A percentile compares a stretch with the other conserved stretches of the same genome.
phyloP scores from a whole-genome alignment of 768 basidiomycete genomes.

The Pleurotus tuoliensis region DNA sequence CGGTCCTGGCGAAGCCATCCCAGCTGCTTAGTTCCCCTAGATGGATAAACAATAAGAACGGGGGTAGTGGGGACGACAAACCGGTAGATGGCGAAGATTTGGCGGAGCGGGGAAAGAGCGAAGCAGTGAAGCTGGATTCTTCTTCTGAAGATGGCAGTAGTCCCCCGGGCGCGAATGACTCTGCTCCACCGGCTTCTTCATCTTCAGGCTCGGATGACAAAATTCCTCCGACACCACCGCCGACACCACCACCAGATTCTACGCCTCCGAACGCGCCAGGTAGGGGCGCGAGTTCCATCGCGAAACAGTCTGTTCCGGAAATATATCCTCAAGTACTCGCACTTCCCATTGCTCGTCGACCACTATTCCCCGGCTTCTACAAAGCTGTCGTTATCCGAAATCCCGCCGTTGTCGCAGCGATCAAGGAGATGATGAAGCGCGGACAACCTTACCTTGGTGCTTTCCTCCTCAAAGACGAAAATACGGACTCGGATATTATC shows the following conservation, averaged over 20 bases:
- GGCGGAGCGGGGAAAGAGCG: conserved; percentile 15
- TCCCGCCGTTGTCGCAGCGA: conserved; percentile 85
- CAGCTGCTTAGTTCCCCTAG: conserved; percentile 29
- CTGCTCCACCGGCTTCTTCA: conserved; percentile 34
- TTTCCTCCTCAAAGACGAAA: conserved; percentile 92
- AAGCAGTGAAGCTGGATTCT: conserved; percentile 3
- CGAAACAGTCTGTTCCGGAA: conserved; percentile 86
- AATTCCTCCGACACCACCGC: conserved; percentile 20
- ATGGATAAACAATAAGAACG: conserved; percentile 33
- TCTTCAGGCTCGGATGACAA: conserved; percentile 20
- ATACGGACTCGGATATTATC: conserved; percentile 89
- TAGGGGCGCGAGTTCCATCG: conserved; percentile 49
- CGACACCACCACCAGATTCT: conserved; percentile 23
- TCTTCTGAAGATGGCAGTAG: conserved; percentile 13
- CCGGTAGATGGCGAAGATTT: conserved; percentile 16
- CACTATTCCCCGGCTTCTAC: conserved; percentile 97
- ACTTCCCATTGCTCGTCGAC: conserved; percentile 90
- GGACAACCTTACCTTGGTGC: conserved; percentile 97
- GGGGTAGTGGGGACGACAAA: conserved; percentile 17
- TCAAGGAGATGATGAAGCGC: conserved; percentile 95
- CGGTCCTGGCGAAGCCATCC: conserved; percentile 23
- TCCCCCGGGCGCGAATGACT: conserved; percentile 10
- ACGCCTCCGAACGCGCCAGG: conserved; percentile 18
- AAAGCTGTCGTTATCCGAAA: conserved; percentile 95
- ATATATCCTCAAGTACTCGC: conserved; percentile 92